Evolutionary conservation across 768 basidiomycete genomes (phyloP).

Genomic region (Agrocybe praecox): DNA sequence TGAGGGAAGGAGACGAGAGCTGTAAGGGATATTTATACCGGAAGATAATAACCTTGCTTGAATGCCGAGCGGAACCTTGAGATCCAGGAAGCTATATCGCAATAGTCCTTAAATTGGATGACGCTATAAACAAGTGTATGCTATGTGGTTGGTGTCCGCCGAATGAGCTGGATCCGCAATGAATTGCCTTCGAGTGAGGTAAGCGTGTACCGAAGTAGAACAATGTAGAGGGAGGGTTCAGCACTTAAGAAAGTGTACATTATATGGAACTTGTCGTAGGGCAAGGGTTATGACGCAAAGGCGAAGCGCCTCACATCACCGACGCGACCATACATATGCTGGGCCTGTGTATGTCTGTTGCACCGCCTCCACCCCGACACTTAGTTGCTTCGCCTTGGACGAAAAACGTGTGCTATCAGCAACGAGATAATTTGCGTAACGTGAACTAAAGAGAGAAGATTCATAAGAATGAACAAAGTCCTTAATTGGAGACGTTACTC

Average conservation of each 20-base stretch:
- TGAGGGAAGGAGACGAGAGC: neutral
- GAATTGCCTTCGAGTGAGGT: neutral
- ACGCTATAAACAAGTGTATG: neutral
- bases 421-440: neutral
- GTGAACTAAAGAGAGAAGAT: neutral
- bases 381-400: constrained; percentile 2
- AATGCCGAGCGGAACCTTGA: neutral
- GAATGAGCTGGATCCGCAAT: neutral
- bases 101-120: neutral
- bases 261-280: constrained; percentile 4
- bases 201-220: neutral
- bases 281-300: constrained; percentile 9
- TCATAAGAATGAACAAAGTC: neutral
- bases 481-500: neutral
- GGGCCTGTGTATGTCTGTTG: constrained; percentile 1
- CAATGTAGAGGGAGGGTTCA: neutral
- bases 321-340: neutral
- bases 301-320: neutral
- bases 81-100: neutral
- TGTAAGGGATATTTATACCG: constrained; percentile 9
- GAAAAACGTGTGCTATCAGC: constrained; percentile 6
- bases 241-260: constrained; percentile 3
- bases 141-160: neutral
- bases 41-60: neutral
- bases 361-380: constrained; percentile 13